Evolutionary conservation across 441 rosid genomes (phyloP).

Genomic region (Kokia cookei): DNA sequence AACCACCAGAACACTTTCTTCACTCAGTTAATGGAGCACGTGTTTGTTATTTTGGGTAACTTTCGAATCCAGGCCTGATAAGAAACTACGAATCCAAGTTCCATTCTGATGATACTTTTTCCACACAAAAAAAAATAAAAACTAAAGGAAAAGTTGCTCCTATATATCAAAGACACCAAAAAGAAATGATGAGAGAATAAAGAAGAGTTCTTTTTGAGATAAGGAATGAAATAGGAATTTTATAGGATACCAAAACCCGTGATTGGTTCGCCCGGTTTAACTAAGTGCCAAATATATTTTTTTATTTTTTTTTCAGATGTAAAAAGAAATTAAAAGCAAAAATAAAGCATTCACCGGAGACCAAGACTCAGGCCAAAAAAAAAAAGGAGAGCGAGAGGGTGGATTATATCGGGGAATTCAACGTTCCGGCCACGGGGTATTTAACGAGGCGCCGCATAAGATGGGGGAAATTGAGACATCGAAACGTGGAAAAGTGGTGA

Average conservation of each 20-base stretch:
- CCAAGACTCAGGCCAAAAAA: too few species aligned
- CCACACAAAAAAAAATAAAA: not conserved
- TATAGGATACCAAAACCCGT: constrained; percentile 45
- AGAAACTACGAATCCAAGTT: not conserved
- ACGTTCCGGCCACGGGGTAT: constrained; percentile 15
- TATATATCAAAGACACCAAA: too few species aligned
- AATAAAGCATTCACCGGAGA: too few species aligned
- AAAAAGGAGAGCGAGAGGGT: not conserved
- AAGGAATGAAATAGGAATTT: constrained; percentile 9
- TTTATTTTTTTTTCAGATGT: not conserved
- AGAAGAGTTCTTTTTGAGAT: not conserved
- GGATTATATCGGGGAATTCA: not conserved
- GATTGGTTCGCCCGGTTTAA: not conserved
- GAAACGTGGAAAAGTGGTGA: constrained; percentile 34
- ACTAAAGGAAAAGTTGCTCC: not conserved
- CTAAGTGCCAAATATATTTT: not conserved
- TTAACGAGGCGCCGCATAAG: constrained; percentile 39
- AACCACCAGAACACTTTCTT: constrained; percentile 4
- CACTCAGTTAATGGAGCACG: not conserved
- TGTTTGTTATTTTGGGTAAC: not conserved
- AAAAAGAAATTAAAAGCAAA: too few species aligned
- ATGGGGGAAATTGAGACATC: constrained; percentile 1
- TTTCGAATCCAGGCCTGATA: not conserved
- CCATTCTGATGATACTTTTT: not conserved
- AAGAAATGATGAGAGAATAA: not conserved